A percentile compares a stretch with the other conserved stretches of the same genome.
These are phyloP conservation scores for Aspergillus sp. DNA, from an alignment of 2,329 filamentous ascomycete species.

Conservation along the genomic window DNA sequence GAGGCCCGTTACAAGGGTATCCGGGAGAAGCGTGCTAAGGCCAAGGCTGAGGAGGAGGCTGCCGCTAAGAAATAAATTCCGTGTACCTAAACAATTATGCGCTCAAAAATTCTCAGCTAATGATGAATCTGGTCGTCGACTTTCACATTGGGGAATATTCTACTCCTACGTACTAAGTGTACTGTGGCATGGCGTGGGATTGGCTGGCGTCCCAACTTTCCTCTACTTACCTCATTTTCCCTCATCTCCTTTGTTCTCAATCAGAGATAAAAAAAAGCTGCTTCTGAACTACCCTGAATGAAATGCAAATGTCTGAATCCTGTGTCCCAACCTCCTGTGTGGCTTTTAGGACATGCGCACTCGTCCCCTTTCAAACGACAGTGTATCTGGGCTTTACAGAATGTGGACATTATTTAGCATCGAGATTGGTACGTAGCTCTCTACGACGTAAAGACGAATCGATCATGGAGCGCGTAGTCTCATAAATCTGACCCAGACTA, in stretches of 20 bases:
- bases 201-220: constrained; percentile 6
- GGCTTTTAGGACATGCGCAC: neutral
- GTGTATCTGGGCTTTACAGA: neutral
- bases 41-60: constrained; percentile 69
- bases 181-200: constrained; percentile 33
- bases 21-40: constrained; percentile 90
- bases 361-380: too few species aligned
- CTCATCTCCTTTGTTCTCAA: constrained; percentile 31
- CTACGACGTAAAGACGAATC: too few species aligned
- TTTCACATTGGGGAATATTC: constrained; percentile 32
- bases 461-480: constrained; percentile 3
- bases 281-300: constrained; percentile 33
- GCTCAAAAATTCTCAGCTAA: constrained; percentile 31
- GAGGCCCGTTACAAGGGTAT: constrained; percentile 78
- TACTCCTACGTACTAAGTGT: constrained; percentile 15
- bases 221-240: constrained; percentile 13
- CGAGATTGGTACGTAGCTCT: neutral
- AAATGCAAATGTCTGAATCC: constrained; percentile 39
- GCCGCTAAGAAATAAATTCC: constrained; percentile 52
- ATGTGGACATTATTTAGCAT: too few species aligned
- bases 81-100: constrained; percentile 19
- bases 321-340: constrained; percentile 12
- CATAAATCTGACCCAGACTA: neutral
- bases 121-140: constrained; percentile 40
- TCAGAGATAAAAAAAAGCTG: constrained; percentile 27